phyloP scores from a whole-genome alignment of 2,329 filamentous ascomycete genomes.

The Penicillium janthinellum region DNA sequence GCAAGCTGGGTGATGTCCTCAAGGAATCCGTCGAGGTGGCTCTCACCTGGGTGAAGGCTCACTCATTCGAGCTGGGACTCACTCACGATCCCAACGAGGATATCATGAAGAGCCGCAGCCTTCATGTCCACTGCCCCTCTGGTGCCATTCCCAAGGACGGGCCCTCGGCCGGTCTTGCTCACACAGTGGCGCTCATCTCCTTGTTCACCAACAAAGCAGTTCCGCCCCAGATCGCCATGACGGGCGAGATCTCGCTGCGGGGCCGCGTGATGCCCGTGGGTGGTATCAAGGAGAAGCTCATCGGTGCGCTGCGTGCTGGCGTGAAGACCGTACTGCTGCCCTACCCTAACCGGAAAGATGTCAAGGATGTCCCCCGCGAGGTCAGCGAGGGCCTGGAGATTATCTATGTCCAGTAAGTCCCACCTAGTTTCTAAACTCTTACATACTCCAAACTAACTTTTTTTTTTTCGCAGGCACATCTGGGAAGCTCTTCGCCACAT shows the following conservation, averaged over 20 bases:
- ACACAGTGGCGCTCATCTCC: slow-evolving; percentile 89
- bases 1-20: slow-evolving; percentile 92
- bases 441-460: slow-evolving; percentile 17
- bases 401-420: slow-evolving; percentile 77
- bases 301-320: slow-evolving; percentile 87
- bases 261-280: slow-evolving; percentile 92
- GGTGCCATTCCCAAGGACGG: slow-evolving; percentile 96
- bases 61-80: slow-evolving; percentile 87
- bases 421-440: not conserved
- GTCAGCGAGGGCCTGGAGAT: slow-evolving; percentile 86
- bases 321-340: slow-evolving; percentile 93
- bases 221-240: slow-evolving; percentile 94
- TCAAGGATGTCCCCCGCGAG: slow-evolving; percentile 85
- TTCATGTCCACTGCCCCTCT: slow-evolving; percentile 94
- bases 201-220: slow-evolving; percentile 85
- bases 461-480: slow-evolving; percentile 65
- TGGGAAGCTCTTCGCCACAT: slow-evolving; percentile 91
- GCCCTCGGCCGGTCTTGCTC: slow-evolving; percentile 79
- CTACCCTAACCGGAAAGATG: slow-evolving; percentile 86
- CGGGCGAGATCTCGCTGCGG: slow-evolving; percentile 74
- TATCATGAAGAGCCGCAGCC: slow-evolving; percentile 91
- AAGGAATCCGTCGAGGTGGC: slow-evolving; percentile 98
- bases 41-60: slow-evolving; percentile 93
- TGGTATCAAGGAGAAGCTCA: slow-evolving; percentile 98
- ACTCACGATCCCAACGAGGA: slow-evolving; percentile 79